Evolutionary conservation across 2,329 filamentous ascomycete species (phyloP).

Genomic region (Fusarium abutilonis): DNA sequence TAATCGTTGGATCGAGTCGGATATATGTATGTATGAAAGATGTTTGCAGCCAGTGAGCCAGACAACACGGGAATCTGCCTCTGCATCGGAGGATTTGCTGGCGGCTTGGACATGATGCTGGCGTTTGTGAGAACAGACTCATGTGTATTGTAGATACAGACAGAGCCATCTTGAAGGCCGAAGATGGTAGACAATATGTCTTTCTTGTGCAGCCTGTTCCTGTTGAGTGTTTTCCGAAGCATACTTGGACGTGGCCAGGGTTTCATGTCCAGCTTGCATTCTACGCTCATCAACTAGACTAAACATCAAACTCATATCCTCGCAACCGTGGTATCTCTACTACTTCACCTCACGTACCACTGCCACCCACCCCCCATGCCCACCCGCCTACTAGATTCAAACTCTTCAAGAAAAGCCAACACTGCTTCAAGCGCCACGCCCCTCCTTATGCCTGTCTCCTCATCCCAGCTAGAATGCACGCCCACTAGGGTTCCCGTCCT

Average conservation of each 20-base stretch:
- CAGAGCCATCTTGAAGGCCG: slow-evolving; percentile 14
- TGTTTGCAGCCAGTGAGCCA: slow-evolving; percentile 4
- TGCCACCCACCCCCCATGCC: slow-evolving; percentile 17
- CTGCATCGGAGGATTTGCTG: slow-evolving; percentile 11
- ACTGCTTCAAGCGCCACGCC: slow-evolving; percentile 59
- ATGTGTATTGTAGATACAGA: slow-evolving; percentile 25
- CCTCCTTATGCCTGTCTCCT: slow-evolving; percentile 60
- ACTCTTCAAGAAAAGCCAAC: slow-evolving; percentile 49
- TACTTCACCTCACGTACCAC: slow-evolving; percentile 27
- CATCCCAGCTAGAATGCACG: slow-evolving; percentile 65
- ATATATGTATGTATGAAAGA: slow-evolving; percentile 19
- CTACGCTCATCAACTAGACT: background rate
- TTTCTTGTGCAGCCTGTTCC: background rate
- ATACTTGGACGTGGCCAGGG: too few relatives aligned
- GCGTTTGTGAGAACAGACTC: slow-evolving; percentile 23
- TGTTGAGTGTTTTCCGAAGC: background rate
- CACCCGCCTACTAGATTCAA: slow-evolving; percentile 21
- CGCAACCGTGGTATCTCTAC: background rate
- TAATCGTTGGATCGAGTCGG: slow-evolving; percentile 8
- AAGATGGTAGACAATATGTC: slow-evolving; percentile 15
- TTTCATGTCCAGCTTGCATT: background rate
- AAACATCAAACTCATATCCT: background rate
- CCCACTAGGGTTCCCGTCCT: slow-evolving; percentile 56
- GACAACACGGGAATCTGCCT: slow-evolving; percentile 15
- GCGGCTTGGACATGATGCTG: slow-evolving; percentile 26